Conservation (phyloP, 192 early-diverging fungal genomes). For the Coemansia sp. region DNA sequence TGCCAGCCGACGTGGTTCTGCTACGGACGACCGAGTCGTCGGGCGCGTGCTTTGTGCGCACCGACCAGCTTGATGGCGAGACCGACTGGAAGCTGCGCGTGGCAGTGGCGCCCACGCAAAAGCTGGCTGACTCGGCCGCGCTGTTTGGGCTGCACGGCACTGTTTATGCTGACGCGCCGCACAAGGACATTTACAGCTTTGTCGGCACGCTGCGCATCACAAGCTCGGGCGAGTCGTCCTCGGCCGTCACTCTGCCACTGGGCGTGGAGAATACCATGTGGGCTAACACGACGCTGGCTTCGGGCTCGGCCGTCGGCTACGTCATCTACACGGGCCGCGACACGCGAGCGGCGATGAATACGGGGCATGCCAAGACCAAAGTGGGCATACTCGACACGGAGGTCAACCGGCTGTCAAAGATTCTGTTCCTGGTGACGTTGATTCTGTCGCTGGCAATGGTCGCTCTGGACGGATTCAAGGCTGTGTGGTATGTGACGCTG, state of each 20-base stretch:
- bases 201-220: slow-evolving; percentile 69
- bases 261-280: slow-evolving; percentile 91
- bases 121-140: slow-evolving; percentile 61
- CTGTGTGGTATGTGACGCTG: slow-evolving; percentile 88
- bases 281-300: slow-evolving; percentile 95
- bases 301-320: slow-evolving; percentile 83
- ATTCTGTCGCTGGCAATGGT: slow-evolving; percentile 85
- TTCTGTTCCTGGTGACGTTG: slow-evolving; percentile 85
- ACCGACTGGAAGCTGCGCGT: slow-evolving; percentile 96
- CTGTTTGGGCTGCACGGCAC: slow-evolving; percentile 68
- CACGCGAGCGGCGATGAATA: slow-evolving; percentile 96
- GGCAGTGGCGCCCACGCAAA: slow-evolving; percentile 83
- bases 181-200: slow-evolving; percentile 94
- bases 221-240: background rate
- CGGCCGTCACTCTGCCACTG: slow-evolving; percentile 61
- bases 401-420: slow-evolving; percentile 92
- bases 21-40: slow-evolving; percentile 79
- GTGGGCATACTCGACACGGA: slow-evolving; percentile 88
- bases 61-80: slow-evolving; percentile 97
- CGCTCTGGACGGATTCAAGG: slow-evolving; percentile 84
- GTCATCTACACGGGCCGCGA: slow-evolving; percentile 92
- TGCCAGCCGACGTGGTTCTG: slow-evolving; percentile 92
- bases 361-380: slow-evolving; percentile 88
- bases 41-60: slow-evolving; percentile 94
- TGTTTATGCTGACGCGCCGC: slow-evolving; percentile 88